Evolutionary conservation across 768 basidiomycete genomes (phyloP).

Genomic region (Cantharellus cinnabarinus): DNA sequence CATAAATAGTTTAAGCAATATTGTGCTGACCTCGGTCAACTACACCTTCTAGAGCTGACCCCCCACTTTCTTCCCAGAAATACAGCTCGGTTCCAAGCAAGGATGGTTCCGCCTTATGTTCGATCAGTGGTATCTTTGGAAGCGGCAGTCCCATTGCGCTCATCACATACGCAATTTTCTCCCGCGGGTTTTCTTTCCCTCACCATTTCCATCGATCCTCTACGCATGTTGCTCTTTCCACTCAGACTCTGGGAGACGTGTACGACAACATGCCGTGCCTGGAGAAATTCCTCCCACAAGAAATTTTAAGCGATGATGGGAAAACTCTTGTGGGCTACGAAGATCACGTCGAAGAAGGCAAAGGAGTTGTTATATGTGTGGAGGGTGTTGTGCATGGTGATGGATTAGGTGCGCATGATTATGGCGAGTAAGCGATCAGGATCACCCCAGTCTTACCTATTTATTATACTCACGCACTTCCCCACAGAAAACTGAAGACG

Average conservation of each 20-base stretch:
- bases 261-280: slow-evolving; percentile 38
- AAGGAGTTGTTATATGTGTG: slow-evolving; percentile 36
- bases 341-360: slow-evolving; percentile 11
- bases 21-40: no score
- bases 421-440: slow-evolving; percentile 30
- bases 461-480: not conserved
- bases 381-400: slow-evolving; percentile 42
- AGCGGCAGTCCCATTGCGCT: slow-evolving; percentile 22
- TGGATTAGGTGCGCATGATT: slow-evolving; percentile 27
- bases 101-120: no score
- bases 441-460: not conserved
- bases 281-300: slow-evolving; percentile 30
- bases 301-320: not conserved
- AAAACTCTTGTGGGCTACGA: not conserved
- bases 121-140: slow-evolving; percentile 1
- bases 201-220: slow-evolving; percentile 40
- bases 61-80: no score
- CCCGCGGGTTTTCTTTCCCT: slow-evolving; percentile 38
- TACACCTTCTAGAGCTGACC: no score
- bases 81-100: no score
- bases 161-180: slow-evolving; percentile 39
- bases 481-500: slow-evolving; percentile 27
- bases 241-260: slow-evolving; percentile 49
- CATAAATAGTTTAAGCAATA: no score
- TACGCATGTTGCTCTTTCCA: slow-evolving; percentile 48